A percentile compares a stretch with the other conserved stretches of the same genome.
Evolutionary conservation across 257 asterid genomes (phyloP).

Genomic region (Scutellaria galericulata): DNA sequence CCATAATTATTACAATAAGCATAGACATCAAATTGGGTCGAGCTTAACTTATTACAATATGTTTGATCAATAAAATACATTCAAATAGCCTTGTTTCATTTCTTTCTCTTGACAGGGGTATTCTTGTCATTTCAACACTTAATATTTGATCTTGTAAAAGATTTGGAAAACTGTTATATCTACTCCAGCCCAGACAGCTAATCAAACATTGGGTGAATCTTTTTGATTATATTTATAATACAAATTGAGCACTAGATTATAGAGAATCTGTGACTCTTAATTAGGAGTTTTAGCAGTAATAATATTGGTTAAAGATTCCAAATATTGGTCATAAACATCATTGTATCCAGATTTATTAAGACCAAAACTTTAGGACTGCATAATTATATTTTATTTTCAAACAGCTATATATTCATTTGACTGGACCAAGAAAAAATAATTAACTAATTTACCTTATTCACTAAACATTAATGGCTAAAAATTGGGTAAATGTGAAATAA

Average conservation of each 20-base stretch:
- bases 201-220: slow-evolving; percentile 38
- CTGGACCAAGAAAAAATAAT: neutral
- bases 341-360: neutral
- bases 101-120: slow-evolving; percentile 39
- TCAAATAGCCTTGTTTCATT: neutral
- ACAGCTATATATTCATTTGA: neutral
- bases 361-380: neutral
- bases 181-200: slow-evolving; percentile 51
- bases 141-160: slow-evolving; percentile 43
- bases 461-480: neutral
- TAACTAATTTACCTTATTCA: too few relatives aligned
- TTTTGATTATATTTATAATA: slow-evolving; percentile 25
- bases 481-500: neutral
- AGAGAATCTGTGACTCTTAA: slow-evolving; percentile 25
- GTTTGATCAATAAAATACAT: too few relatives aligned
- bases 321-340: slow-evolving; percentile 9
- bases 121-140: slow-evolving; percentile 37
- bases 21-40: too few relatives aligned
- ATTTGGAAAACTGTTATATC: slow-evolving; percentile 37
- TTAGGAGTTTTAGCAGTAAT: slow-evolving; percentile 12
- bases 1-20: too few relatives aligned
- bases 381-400: neutral
- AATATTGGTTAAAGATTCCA: neutral
- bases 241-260: slow-evolving; percentile 15
- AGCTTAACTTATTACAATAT: too few relatives aligned